Base-by-base conservation (phyloP, 805 yeast species). In the Candida piceae region DNA sequence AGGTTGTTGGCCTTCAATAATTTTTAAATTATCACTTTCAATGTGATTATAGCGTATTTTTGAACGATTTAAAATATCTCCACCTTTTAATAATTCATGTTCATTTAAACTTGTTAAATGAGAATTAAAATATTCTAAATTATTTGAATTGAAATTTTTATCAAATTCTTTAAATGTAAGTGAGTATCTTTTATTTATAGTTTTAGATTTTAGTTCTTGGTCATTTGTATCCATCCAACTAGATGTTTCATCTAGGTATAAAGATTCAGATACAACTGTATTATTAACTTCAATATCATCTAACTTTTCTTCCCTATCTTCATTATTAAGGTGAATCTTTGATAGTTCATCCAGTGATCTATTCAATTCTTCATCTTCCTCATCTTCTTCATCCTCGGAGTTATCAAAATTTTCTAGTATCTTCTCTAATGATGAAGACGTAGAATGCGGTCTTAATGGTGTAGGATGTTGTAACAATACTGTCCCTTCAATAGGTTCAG, bases 151-250 rank as follows among this genome's bases (percentile, higher is more conserved):
- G n/a, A 19, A 19, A 11, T 26, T 11, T 9, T 16, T 27, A 36
- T 53, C 56, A 34, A 52, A 48, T 24, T 50, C 44, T 39, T 52
- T 54, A 36, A 54, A 54, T 6, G 53, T 48, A 18, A 54, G 31
- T 3, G 56, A 51, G 34, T 41, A 53, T 25, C 56, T 16, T 34
- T 52, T 48, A 22, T 39, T 48, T n/a, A 53, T 29, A 11, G 41
- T 35, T 15, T 35, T 33, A 3, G 45, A 35, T 11, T 30, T 16
- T 19, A 18, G 8, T 5, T 28, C 10, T 3, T 11, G 26, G 19
- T 55, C 62, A 35, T 55, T 47, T 3, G 76, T 70, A 36, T 72
- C 78, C 77, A 73, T 72, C 78, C 79, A 74, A 38, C 65, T 68
- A 15, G 69, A 62, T 28, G 67, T 70, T 6, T 69, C 75, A 4